A percentile compares a stretch with the other conserved stretches of the same genome.
phyloP scores from a whole-genome alignment of 257 asterid genomes.

The Solanum sitiens region DNA sequence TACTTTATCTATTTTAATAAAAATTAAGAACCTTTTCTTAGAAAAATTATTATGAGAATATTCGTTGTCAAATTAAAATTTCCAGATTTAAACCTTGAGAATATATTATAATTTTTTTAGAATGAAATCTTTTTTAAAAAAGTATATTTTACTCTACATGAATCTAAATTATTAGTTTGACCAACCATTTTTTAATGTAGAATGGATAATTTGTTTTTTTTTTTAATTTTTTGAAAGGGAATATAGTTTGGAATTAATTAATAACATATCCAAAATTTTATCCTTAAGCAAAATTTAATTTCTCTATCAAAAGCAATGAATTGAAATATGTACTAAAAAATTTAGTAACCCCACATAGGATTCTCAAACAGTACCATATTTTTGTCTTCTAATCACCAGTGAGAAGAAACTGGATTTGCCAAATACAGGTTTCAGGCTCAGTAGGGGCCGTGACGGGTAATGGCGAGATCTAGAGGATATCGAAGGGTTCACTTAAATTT shows the following conservation, averaged over 20 bases:
- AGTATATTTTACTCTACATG: not conserved
- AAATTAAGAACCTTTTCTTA: not conserved
- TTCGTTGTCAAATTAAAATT: not conserved
- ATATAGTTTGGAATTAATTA: not conserved
- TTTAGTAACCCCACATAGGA: not conserved
- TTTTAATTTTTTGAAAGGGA: not conserved
- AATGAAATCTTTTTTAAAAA: not conserved
- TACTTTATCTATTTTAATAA: not conserved
- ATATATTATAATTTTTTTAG: not conserved
- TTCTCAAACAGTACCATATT: not conserved
- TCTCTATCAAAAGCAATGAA: not conserved
- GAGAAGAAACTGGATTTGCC: not conserved
- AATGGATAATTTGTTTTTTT: not conserved
- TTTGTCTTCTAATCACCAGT: not conserved
- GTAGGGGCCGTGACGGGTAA: not conserved
- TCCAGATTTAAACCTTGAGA: not conserved
- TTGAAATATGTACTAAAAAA: not conserved
- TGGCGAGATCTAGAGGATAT: not conserved
- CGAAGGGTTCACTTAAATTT: not conserved
- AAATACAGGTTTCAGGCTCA: not conserved
- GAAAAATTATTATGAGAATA: not conserved
- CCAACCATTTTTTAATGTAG: not conserved
- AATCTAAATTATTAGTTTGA: not conserved
- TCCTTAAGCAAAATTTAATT: not conserved
- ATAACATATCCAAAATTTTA: not conserved